Base-by-base conservation (phyloP, 176 grass and related monocot genomes). In the Avena eriantha region DNA sequence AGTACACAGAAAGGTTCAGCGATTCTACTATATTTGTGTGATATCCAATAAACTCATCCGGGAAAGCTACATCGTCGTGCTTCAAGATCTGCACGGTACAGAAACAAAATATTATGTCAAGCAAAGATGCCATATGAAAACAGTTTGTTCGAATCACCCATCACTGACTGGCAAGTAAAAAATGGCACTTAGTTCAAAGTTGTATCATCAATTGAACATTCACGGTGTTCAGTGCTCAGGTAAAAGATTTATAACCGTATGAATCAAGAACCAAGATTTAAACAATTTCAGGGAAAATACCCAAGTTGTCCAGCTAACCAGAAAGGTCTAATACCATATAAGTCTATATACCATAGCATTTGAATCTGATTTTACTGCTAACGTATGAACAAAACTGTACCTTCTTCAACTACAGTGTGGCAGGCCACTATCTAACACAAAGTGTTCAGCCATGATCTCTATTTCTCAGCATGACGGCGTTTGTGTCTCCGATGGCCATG, bases 391-490 rank as follows among this genome's bases (percentile, higher is more conserved):
- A 45, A 56, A 60, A 14, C 7, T 14, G 10, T 87, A 90, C 85
- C 88, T 85, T 81, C 76, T 79, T 70, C 73, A 49, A 87, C 15
- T 83, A 81, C 63, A 78, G 35, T 84, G 18, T 59, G 19, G 61
- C 70, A 78, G 80, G 72, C 64, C 53, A 48, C 13, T 85, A 64
- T 57, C n/a, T 41, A 57, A 73, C 10, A 49, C 73, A 7, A 50
- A 79, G 9, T 23, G 48, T 79, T 50, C 39, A 54, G 48, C 11
- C 48, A 35, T 69, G 39, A n/a, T 90, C 61, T 56, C 77, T 91
- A 88, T 51, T 96, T 94, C 21, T 96, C 92, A 74, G 86, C 90
- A 80, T 96, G 91, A 23, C 90, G 81, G 16, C 92, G 90, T 72
- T 96, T 98, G 75, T 93, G 92, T 68, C 87, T 86, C 60, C 90